Conservation (phyloP, 2,329 filamentous ascomycete genomes). For the Lomentospora prolificans region DNA sequence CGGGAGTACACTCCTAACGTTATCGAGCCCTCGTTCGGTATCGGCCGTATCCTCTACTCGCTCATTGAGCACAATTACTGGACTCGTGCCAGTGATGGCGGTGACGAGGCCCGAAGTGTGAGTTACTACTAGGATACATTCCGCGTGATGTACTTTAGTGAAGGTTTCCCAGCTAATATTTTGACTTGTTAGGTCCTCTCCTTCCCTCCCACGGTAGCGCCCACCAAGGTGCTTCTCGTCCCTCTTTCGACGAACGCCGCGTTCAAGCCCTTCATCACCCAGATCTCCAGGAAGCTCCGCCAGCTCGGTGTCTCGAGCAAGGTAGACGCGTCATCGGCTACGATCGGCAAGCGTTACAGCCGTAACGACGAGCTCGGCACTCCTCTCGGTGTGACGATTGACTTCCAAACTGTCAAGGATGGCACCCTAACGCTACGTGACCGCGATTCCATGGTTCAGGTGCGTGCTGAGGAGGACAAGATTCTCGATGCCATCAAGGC, state of each 20-base stretch:
- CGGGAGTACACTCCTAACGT: conserved; percentile 90
- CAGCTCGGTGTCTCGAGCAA: conserved; percentile 63
- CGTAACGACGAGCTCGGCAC: conserved; percentile 88
- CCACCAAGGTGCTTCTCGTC: conserved; percentile 78
- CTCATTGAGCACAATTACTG: conserved; percentile 94
- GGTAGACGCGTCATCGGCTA: conserved; percentile 72
- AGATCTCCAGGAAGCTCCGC: conserved; percentile 60
- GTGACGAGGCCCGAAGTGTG: conserved; percentile 72
- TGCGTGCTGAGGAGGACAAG: conserved; percentile 64
- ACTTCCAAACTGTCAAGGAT: conserved; percentile 83
- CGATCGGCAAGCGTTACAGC: conserved; percentile 80
- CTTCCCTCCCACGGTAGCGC: conserved; percentile 51
- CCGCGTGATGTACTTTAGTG: no score
- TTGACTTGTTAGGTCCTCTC: conserved; percentile 25
- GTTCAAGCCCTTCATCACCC: conserved; percentile 60
- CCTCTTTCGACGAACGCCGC: conserved; percentile 66
- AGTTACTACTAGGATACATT: no score
- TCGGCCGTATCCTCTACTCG: conserved; percentile 79
- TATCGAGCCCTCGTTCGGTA: conserved; percentile 89
- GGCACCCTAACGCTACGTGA: conserved; percentile 73
- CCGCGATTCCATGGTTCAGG: conserved; percentile 74
- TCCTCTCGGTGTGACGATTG: conserved; percentile 76
- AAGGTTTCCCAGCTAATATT: no score
- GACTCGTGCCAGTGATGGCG: conserved; percentile 58
- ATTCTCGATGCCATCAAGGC: conserved; percentile 60